Evolutionary conservation across 345 rosid genomes (phyloP).

Genomic region (Xanthoceras sorbifolium): DNA sequence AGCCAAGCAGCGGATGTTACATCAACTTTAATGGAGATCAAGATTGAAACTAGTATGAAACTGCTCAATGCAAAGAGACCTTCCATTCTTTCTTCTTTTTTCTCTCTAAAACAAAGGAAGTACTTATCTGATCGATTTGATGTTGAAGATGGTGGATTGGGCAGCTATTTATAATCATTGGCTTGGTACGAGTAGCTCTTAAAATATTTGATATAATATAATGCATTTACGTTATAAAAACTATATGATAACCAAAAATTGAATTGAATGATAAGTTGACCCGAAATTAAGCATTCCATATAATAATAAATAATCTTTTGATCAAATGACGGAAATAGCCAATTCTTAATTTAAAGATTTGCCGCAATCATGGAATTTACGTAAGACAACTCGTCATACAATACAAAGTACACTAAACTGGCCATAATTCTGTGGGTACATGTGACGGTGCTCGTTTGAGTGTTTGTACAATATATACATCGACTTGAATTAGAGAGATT

Average conservation of each 20-base stretch:
- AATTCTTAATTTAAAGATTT: not conserved
- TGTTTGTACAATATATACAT: too few species aligned
- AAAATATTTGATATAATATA: conserved; percentile 19
- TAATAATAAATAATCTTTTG: not conserved
- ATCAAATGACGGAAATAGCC: conserved; percentile 6
- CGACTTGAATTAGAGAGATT: too few species aligned
- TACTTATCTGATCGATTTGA: conserved; percentile 14
- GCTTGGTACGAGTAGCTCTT: conserved; percentile 4
- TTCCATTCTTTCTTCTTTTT: conserved; percentile 28
- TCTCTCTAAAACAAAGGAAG: conserved; percentile 8
- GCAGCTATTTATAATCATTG: conserved; percentile 40
- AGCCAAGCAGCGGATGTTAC: conserved; percentile 52
- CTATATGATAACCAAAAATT: conserved; percentile 22
- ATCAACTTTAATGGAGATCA: conserved; percentile 21
- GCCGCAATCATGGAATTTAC: conserved; percentile 1
- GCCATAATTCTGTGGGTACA: not conserved
- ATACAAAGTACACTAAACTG: not conserved
- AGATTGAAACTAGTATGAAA: conserved; percentile 30
- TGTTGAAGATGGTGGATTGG: conserved; percentile 20
- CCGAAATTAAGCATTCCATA: conserved; percentile 14
- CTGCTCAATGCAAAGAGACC: conserved; percentile 18
- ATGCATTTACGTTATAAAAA: conserved; percentile 14
- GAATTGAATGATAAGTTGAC: conserved; percentile 7
- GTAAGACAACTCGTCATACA: not conserved
- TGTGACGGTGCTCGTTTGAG: not conserved